Conservation (phyloP, 1,284 basidiomycete genomes). For the Ustilago vetiveriae region DNA sequence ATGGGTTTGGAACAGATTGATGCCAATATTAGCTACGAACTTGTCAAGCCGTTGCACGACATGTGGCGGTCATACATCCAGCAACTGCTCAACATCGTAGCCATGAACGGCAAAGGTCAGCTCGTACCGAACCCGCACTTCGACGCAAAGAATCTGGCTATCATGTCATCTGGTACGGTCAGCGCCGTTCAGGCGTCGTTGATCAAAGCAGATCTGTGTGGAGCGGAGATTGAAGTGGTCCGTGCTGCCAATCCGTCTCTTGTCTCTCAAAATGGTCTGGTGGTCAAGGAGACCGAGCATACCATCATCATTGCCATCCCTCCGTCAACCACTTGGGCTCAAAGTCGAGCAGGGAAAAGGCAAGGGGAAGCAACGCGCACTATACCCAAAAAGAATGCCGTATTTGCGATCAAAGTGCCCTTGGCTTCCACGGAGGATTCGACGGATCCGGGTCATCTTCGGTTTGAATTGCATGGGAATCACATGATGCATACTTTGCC, state of each 20-base stretch:
- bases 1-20: constrained; percentile 38
- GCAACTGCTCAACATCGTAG: constrained; percentile 44
- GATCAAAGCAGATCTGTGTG: constrained; percentile 50
- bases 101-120: constrained; percentile 28
- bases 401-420: constrained; percentile 40
- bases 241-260: constrained; percentile 43
- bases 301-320: constrained; percentile 30
- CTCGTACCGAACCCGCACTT: constrained; percentile 37
- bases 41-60: constrained; percentile 37
- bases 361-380: constrained; percentile 10
- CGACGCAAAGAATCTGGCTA: constrained; percentile 15
- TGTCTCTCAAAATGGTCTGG: constrained; percentile 34
- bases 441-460: constrained; percentile 10
- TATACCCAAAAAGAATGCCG: constrained; percentile 48
- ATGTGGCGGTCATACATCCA: constrained; percentile 52
- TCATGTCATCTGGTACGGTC: constrained; percentile 40
- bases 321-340: too few relatives aligned
- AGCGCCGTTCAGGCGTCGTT: constrained; percentile 37
- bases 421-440: constrained; percentile 2
- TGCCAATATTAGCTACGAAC: constrained; percentile 30
- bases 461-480: constrained; percentile 47
- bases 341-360: not conserved
- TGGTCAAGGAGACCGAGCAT: constrained; percentile 46
- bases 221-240: constrained; percentile 44
- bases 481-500: constrained; percentile 53